Evolutionary conservation across 345 rosid genomes (phyloP).

Genomic region (Melaleuca quinquenervia): DNA sequence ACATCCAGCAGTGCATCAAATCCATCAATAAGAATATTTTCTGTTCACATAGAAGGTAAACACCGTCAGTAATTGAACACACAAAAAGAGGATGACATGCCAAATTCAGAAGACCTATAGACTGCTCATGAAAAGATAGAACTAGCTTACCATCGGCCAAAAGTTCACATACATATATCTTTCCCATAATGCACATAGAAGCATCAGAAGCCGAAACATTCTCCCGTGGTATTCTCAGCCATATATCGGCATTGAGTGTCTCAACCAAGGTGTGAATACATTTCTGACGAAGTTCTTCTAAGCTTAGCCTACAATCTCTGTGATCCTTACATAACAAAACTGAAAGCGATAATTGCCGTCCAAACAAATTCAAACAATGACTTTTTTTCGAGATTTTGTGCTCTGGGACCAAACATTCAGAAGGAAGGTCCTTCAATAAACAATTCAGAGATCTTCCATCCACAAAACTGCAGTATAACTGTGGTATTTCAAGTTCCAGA

Average conservation of each 20-base stretch:
- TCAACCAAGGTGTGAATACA: conserved; percentile 25
- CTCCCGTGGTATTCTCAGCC: conserved; percentile 71
- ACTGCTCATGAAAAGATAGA: not conserved
- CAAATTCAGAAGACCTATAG: not conserved
- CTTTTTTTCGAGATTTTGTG: conserved; percentile 27
- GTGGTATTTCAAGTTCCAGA: conserved; percentile 47
- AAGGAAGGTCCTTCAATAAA: conserved; percentile 40
- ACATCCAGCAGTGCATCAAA: conserved; percentile 41
- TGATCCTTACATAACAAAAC: conserved; percentile 30
- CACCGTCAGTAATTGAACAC: not conserved
- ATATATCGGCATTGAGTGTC: conserved; percentile 50
- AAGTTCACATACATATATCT: conserved; percentile 43
- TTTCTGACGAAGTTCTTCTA: conserved; percentile 20
- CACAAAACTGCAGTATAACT: conserved; percentile 39
- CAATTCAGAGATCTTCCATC: conserved; percentile 24
- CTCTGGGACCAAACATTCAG: conserved; percentile 37
- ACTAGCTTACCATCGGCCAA: conserved; percentile 51
- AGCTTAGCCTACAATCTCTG: conserved; percentile 8
- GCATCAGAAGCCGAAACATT: conserved; percentile 6
- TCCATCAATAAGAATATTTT: conserved; percentile 37
- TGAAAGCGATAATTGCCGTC: conserved; percentile 47
- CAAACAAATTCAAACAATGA: conserved; percentile 57
- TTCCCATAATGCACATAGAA: conserved; percentile 53
- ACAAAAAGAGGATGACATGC: not conserved
- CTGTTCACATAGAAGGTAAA: conserved; percentile 28